Base-by-base conservation (phyloP, 139 green algal genomes). In the Chlorella sp. region DNA sequence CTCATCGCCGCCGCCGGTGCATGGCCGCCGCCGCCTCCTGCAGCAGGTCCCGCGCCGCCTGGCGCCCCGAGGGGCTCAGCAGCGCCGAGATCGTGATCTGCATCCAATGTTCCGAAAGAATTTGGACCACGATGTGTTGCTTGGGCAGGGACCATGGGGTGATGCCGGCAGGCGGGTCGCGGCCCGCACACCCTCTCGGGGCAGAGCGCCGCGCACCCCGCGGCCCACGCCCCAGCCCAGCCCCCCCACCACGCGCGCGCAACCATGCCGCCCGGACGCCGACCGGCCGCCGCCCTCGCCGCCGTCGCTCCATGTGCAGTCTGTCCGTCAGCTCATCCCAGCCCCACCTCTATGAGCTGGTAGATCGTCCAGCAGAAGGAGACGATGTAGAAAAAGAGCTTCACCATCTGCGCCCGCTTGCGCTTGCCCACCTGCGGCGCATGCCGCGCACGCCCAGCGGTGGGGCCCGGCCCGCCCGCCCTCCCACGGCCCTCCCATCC, bases 331-430 rank as follows among this genome's bases (percentile, higher is more conserved):
- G 17, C 17, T 55, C 46, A 14, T 14, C 46, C 14, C 14, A 62
- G 29, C 19, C 19, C 53, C 53, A 62, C 29, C 29, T 12, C 56
- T 17, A 14, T 23, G 6, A 41, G 91, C 83, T 80, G 87, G 74
- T 93, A 93, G 6, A 92, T 87, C 1, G 85, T 83, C 33, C 87
- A 31, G 7, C 88, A 69, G 53, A 94, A 94, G 50, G 67, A 63
- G n/a, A 86, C 2, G 9, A 93, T 61, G 72, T 90, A 87, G 31
- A 87, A 65, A 0, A 82, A 77, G 5, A 94, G 78, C 70, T 91
- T 87, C 41, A 83, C 72, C 12, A 89, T 67, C 50, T 85, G 77
- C 45, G 79, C 84, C 69, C 90, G 86, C 51, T 90, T 80, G 43
- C 76, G 74, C 41, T 62, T 71, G 17, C 42, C 46, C 40, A 85